Conservation (phyloP, 176 grass and related monocot species). For the Poa annua region DNA sequence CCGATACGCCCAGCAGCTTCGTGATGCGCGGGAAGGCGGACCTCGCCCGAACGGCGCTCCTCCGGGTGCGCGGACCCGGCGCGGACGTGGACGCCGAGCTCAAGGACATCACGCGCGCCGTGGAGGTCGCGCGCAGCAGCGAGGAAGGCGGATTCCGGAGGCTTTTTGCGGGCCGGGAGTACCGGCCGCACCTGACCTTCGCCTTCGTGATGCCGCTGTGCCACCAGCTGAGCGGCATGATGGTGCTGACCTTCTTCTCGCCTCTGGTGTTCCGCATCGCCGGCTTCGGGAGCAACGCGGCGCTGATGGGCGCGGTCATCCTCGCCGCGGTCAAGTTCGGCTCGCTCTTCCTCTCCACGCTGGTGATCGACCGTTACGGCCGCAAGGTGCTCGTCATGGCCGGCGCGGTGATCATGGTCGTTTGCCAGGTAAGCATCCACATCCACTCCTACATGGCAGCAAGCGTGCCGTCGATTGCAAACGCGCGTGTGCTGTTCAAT, state of each 20-base stretch:
- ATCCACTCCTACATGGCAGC: background rate
- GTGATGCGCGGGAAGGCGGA: constrained; percentile 54
- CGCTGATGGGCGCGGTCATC: constrained; percentile 7
- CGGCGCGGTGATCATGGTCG: constrained; percentile 5
- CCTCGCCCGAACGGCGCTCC: background rate
- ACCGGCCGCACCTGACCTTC: constrained; percentile 29
- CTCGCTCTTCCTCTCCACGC: background rate
- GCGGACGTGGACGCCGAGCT: constrained; percentile 26
- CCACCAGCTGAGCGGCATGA: constrained; percentile 27
- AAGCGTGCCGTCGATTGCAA: no score
- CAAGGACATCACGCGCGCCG: constrained; percentile 22
- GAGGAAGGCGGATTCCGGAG: constrained; percentile 6
- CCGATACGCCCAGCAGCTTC: constrained; percentile 84
- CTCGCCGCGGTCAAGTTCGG: constrained; percentile 7
- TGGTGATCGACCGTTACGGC: background rate
- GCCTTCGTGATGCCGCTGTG: constrained; percentile 11
- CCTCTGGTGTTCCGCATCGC: constrained; percentile 32
- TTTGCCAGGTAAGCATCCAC: background rate
- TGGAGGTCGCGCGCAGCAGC: constrained; percentile 7
- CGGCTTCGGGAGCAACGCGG: constrained; percentile 24
- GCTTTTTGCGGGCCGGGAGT: background rate
- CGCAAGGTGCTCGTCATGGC: constrained; percentile 1
- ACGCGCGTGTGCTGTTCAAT: background rate
- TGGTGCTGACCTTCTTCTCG: constrained; percentile 26
- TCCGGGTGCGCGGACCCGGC: constrained; percentile 12